Conservation (phyloP, 2,329 filamentous ascomycete genomes). For the Claviceps monticola region DNA sequence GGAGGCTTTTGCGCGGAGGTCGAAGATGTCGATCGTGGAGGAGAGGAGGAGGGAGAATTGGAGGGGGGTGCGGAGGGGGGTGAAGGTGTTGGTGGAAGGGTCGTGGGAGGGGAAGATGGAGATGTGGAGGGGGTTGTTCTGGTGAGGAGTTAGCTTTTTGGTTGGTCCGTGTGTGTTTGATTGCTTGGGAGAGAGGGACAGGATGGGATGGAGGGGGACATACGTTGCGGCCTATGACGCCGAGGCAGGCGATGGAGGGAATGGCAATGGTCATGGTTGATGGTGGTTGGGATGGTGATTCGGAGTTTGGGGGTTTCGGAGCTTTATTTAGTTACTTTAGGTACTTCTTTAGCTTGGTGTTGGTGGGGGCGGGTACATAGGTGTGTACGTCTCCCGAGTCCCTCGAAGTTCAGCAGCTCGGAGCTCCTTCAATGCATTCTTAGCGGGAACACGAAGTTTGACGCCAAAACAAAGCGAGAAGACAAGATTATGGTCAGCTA, state of each 20-base stretch:
- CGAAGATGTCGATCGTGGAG: conserved; percentile 86
- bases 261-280: conserved; percentile 42
- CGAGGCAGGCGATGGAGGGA: conserved; percentile 83
- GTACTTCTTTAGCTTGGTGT: not conserved
- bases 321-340: not conserved
- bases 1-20: conserved; percentile 63
- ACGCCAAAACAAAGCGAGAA: no score
- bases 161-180: not conserved
- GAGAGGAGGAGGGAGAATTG: conserved; percentile 89
- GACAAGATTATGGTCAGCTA: no score
- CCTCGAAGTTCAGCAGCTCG: no score
- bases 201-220: conserved; percentile 12
- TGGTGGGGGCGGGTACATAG: no score
- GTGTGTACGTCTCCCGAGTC: no score
- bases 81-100: conserved; percentile 35
- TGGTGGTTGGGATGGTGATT: not conserved
- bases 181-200: not conserved
- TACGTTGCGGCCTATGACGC: conserved; percentile 87
- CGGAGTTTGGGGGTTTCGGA: not conserved
- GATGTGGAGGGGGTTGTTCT: conserved; percentile 96
- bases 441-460: no score
- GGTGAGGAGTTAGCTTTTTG: conserved; percentile 5
- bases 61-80: conserved; percentile 55
- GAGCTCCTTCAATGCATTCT: no score
- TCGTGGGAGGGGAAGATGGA: conserved; percentile 71